These are phyloP conservation scores for Vigna unguiculata DNA, from an alignment of 306 rosid genomes.

Conservation along the genomic window DNA sequence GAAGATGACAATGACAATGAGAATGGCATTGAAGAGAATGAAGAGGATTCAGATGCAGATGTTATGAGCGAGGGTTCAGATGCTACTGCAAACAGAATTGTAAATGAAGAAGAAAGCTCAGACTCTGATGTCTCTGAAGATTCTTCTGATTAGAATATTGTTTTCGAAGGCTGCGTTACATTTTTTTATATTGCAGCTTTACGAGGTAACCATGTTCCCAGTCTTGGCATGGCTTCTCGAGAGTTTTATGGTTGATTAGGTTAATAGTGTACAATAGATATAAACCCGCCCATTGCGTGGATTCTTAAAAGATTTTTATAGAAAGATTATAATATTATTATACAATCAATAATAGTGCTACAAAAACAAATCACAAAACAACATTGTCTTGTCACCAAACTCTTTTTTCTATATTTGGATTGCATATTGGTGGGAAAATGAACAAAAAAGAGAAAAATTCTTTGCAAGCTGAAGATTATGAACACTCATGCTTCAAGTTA, in stretches of 20 bases:
- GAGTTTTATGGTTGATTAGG: conserved; percentile 32
- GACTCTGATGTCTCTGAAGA: conserved; percentile 82
- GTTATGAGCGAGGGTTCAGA: conserved; percentile 80
- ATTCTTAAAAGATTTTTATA: background rate
- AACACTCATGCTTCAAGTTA: background rate
- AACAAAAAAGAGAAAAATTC: too few species aligned
- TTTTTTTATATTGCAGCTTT: conserved; percentile 59
- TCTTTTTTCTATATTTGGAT: background rate
- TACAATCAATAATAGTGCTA: background rate
- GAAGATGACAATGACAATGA: conserved; percentile 60
- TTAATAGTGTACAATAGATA: conserved; percentile 44
- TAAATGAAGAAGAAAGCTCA: conserved; percentile 66
- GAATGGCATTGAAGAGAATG: conserved; percentile 58
- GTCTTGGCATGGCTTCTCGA: conserved; percentile 31
- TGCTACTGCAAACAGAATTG: conserved; percentile 56
- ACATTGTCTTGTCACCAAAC: background rate
- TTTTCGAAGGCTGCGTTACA: conserved; percentile 50
- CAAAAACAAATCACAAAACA: background rate
- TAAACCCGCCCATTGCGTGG: conserved; percentile 26
- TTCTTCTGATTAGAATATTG: conserved; percentile 63
- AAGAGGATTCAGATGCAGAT: conserved; percentile 73
- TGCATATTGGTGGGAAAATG: background rate
- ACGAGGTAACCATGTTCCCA: conserved; percentile 26
- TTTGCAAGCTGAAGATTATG: background rate
- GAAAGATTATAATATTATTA: background rate